Evolutionary conservation across 139 green algal species (phyloP).

Genomic region (Auxenochlorella pyrenoidosa): DNA sequence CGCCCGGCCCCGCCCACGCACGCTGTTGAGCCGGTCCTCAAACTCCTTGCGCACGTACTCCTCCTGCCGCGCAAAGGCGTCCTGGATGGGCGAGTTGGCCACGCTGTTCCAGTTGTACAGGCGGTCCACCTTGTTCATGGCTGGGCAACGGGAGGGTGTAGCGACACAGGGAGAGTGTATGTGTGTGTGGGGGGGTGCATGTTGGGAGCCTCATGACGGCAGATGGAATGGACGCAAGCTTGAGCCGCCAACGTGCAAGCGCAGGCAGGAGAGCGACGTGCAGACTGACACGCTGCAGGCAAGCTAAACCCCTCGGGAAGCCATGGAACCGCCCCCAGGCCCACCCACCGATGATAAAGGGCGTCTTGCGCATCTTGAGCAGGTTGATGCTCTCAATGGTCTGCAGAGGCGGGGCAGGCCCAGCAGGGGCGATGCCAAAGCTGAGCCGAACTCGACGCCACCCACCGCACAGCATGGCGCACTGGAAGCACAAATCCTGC

Average conservation of each 20-base stretch:
- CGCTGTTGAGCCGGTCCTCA: constrained; percentile 56
- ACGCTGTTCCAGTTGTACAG: constrained; percentile 93
- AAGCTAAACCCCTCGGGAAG: neutral
- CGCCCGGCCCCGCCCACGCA: no score
- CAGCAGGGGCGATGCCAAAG: neutral
- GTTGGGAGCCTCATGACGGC: no score
- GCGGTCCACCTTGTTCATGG: constrained; percentile 29
- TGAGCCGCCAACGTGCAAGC: no score
- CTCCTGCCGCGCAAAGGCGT: constrained; percentile 43
- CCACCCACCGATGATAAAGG: constrained; percentile 90
- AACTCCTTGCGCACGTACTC: constrained; percentile 70
- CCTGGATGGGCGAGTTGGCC: constrained; percentile 81
- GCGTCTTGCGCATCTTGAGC: constrained; percentile 96
- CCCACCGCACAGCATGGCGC: neutral
- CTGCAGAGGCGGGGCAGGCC: constrained; percentile 62
- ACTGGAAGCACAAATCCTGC: no score
- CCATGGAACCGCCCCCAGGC: neutral
- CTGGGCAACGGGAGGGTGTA: neutral
- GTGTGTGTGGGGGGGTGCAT: neutral
- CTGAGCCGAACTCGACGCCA: neutral
- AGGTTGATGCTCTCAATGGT: constrained; percentile 98
- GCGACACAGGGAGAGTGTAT: neutral
- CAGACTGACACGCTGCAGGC: neutral
- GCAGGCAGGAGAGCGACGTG: no score
- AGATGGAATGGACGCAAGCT: no score